phyloP scores from a whole-genome alignment of 2,329 filamentous ascomycete genomes.

The Monosporascus sp. region DNA sequence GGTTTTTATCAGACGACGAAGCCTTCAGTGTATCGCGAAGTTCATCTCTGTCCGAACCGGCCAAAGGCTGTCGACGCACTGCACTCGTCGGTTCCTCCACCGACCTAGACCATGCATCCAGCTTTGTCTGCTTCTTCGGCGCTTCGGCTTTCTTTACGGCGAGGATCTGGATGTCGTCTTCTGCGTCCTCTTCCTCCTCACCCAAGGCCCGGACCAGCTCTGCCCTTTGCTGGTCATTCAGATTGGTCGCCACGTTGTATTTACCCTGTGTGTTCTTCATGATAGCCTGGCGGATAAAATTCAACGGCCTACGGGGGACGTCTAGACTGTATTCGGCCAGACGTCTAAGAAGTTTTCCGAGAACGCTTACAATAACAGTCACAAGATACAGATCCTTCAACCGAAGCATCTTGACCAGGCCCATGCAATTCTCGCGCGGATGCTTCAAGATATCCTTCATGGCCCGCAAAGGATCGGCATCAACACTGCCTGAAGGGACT shows the following conservation, averaged over 20 bases:
- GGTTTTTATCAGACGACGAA: constrained; percentile 38
- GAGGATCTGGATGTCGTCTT: constrained; percentile 43
- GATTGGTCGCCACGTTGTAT: constrained; percentile 66
- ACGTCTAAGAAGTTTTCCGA: constrained; percentile 77
- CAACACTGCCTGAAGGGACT: constrained; percentile 21
- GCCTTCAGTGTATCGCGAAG: constrained; percentile 39
- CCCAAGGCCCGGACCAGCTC: constrained; percentile 64
- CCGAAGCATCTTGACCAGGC: constrained; percentile 82
- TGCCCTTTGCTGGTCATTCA: constrained; percentile 77
- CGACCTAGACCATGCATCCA: constrained; percentile 59
- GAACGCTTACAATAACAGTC: constrained; percentile 71
- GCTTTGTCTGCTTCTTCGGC: constrained; percentile 50
- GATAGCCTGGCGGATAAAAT: constrained; percentile 62
- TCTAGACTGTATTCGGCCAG: constrained; percentile 73
- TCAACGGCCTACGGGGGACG: constrained; percentile 54
- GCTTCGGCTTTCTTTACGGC: constrained; percentile 31
- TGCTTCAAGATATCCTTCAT: constrained; percentile 53
- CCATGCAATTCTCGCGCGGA: constrained; percentile 57
- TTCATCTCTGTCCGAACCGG: constrained; percentile 40
- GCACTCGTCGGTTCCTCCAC: constrained; percentile 27
- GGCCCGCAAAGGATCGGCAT: constrained; percentile 27
- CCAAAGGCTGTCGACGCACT: constrained; percentile 12
- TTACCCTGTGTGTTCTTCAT: constrained; percentile 52
- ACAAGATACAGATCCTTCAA: constrained; percentile 84
- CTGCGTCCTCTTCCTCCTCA: constrained; percentile 47